Base-by-base conservation (phyloP, 805 yeast species). In the Wickerhamiella sorbophila region DNA sequence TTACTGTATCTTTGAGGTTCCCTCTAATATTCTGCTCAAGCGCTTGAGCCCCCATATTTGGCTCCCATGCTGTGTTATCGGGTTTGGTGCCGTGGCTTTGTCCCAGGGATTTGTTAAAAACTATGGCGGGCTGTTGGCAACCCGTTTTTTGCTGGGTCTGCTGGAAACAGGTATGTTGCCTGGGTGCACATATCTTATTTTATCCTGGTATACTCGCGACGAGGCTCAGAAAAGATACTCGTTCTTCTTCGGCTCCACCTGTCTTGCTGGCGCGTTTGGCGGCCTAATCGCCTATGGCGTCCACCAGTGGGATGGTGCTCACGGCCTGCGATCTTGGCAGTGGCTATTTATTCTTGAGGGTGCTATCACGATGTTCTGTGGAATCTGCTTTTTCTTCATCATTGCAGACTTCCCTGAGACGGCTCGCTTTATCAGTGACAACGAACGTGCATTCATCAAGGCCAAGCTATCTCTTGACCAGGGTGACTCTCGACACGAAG, bases 401-500 rank as follows among this genome's bases (percentile, higher is more conserved):
- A 65, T 77, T 42, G 71, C 79, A 20, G 82, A 77, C 55, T 77
- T 77, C 66, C 84, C 85, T 4, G 84, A 77, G 58, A 70, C 72
- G 45, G 70, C 75, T 20, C 63, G 70, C 50, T 77, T 68, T 53
- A 54, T 74, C 42, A 67, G 59, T 31, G 62, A 55, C 2, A 67
- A 69, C 48, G 82, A 77, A 56, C 64, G 70, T 20, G 56, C 51
- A 12, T 74, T 71, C 55, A 54, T 79, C 43, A 73, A 70, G 52
- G 69, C 67, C 38, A 82, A 82, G 57, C 66, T 80, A 31, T 75
- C 66, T 44, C 57, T 71, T 10, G 79, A 74, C 48, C 53, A 63
- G 39, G 65, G 64, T 14, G 61, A 65, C 31, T 72, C 79, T 12
- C 70, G 72, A 19, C 70, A 55, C 48, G 77, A 73, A 44, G 52